Percentiles rank a stretch among this genome's conserved stretches.
These are phyloP conservation scores for Anthoceros angustus DNA, from an alignment of 225 moss, liverwort and hornwort genomes.

Conservation along the genomic window DNA sequence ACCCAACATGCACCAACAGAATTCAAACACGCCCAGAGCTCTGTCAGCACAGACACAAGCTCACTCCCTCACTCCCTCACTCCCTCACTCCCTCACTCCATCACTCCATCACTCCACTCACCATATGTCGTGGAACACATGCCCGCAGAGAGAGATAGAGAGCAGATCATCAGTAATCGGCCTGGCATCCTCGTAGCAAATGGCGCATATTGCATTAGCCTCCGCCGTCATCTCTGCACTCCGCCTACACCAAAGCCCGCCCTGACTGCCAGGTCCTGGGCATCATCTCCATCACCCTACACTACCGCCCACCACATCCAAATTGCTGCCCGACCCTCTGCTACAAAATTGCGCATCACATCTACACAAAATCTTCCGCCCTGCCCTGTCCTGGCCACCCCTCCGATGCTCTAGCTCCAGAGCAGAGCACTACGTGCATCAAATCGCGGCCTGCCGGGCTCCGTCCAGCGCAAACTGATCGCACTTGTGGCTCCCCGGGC, in stretches of 20 bases:
- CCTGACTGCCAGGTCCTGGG: not conserved
- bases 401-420: too few species aligned
- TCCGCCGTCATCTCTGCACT: conserved; percentile 13
- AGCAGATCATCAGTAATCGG: conserved; percentile 46
- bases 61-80: not conserved
- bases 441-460: too few species aligned
- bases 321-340: too few species aligned
- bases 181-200: conserved; percentile 61
- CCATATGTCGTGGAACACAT: conserved; percentile 87
- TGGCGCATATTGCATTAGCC: conserved; percentile 51
- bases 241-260: not conserved
- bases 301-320: not conserved
- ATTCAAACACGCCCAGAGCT: not conserved
- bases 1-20: not conserved
- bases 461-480: too few species aligned
- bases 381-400: too few species aligned
- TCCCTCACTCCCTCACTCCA: conserved; percentile 7
- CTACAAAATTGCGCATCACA: too few species aligned
- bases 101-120: not conserved
- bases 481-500: too few species aligned
- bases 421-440: too few species aligned
- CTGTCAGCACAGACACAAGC: not conserved
- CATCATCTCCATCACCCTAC: not conserved
- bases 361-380: too few species aligned
- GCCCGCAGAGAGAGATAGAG: conserved; percentile 55